Conservation (phyloP, 164 flowering plant genomes). For the Chimonanthus salicifolius region DNA sequence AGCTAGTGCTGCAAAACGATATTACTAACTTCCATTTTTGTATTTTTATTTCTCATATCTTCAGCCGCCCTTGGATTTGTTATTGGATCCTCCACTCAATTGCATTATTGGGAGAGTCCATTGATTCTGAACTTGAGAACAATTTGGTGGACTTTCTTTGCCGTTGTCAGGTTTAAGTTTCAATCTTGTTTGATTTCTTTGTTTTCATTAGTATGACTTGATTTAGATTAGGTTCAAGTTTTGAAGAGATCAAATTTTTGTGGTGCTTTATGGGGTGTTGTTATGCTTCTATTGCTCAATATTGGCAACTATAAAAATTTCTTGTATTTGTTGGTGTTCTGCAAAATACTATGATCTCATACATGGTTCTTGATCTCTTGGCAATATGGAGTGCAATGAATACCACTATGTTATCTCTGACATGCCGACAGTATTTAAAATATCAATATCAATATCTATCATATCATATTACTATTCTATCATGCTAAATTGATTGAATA, state of each 20-base stretch:
- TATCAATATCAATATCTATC: not conserved
- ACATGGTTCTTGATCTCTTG: not conserved
- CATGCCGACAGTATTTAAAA: too few relatives aligned
- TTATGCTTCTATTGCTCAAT: not conserved
- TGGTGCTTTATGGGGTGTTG: not conserved
- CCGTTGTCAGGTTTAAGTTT: conserved; percentile 68
- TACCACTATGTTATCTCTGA: not conserved
- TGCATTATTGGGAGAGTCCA: conserved; percentile 66
- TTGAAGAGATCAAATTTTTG: not conserved
- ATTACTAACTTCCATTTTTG: not conserved
- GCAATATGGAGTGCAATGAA: not conserved
- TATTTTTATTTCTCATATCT: conserved; percentile 5
- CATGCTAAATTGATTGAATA: too few relatives aligned
- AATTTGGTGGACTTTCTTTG: conserved; percentile 63
- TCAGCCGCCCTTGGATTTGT: conserved; percentile 96
- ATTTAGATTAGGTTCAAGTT: not conserved
- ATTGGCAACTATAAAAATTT: not conserved
- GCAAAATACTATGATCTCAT: not conserved
- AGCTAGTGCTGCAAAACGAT: not conserved
- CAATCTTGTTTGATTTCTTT: conserved; percentile 3
- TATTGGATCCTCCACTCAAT: conserved; percentile 91
- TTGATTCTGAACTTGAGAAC: conserved; percentile 54
- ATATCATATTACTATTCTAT: not conserved
- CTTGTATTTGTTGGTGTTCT: not conserved
- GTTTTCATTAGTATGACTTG: not conserved